phyloP scores from a whole-genome alignment of 176 grass and related monocot genomes.

The Triticum timopheevii region DNA sequence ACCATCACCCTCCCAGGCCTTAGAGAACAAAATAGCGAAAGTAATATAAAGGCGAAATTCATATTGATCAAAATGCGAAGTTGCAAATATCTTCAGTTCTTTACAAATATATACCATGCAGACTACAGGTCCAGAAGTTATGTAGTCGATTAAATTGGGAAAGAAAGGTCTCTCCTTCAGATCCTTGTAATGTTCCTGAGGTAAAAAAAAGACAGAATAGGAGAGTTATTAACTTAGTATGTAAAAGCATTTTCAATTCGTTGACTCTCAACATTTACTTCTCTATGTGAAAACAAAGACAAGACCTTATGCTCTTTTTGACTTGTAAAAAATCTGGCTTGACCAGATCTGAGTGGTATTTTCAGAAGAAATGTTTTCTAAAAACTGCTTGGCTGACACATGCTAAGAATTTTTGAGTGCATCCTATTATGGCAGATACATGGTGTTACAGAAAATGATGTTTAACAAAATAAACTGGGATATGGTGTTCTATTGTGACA shows the following conservation, averaged over 20 bases:
- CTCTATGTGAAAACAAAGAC: background rate
- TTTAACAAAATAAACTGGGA: background rate
- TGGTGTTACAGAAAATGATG: background rate
- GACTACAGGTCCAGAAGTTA: conserved; percentile 96
- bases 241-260: background rate
- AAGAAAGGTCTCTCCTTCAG: conserved; percentile 85
- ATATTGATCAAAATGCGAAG: background rate
- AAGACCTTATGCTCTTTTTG: background rate
- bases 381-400: background rate
- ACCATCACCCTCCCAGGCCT: conserved; percentile 91
- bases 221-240: background rate
- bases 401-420: background rate
- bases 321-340: background rate
- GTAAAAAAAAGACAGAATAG: conserved; percentile 4
- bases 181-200: conserved; percentile 96
- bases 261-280: background rate
- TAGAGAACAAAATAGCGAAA: conserved; percentile 22
- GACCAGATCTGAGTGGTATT: background rate
- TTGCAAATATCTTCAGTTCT: background rate
- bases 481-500: conserved; percentile 15
- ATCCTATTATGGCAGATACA: background rate
- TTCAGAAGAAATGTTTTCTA: background rate
- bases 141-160: conserved; percentile 73
- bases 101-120: conserved; percentile 74
- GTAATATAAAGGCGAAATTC: background rate